Evolutionary conservation across 2,329 filamentous ascomycete genomes (phyloP).

Genomic region (Aureobasidium sp.): DNA sequence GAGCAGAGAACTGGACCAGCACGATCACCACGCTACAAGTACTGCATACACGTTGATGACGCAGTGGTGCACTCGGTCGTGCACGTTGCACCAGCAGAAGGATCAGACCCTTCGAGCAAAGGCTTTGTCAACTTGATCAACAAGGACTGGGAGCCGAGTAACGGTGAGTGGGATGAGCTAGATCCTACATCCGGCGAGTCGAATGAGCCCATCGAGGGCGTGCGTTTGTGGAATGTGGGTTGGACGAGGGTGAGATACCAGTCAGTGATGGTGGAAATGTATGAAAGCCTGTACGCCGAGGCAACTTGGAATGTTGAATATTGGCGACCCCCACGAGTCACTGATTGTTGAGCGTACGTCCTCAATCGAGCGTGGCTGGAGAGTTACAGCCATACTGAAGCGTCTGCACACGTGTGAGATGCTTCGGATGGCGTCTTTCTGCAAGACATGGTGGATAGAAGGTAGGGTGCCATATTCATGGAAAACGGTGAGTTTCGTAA

Average conservation of each 20-base stretch:
- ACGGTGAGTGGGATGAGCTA: neutral
- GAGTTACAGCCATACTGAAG: too few species aligned
- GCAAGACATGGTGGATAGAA: neutral
- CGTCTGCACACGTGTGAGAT: too few species aligned
- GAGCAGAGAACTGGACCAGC: neutral
- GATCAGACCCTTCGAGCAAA: neutral
- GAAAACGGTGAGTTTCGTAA: neutral
- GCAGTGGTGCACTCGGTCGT: neutral
- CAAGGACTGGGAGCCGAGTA: neutral
- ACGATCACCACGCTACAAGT: neutral
- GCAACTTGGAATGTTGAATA: neutral
- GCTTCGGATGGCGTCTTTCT: neutral
- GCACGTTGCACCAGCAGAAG: neutral
- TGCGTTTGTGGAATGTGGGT: neutral
- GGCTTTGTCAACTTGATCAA: neutral
- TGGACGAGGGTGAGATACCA: neutral
- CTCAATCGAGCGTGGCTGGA: too few species aligned
- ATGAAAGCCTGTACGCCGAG: neutral
- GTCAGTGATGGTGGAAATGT: neutral
- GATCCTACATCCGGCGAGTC: neutral
- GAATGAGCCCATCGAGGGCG: neutral
- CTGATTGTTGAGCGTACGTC: neutral
- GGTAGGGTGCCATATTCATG: neutral
- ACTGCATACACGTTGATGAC: neutral
- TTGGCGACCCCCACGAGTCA: neutral